A percentile compares a stretch with the other conserved stretches of the same genome.
Conservation (phyloP, 768 basidiomycete genomes). For the Epithele typhae region DNA sequence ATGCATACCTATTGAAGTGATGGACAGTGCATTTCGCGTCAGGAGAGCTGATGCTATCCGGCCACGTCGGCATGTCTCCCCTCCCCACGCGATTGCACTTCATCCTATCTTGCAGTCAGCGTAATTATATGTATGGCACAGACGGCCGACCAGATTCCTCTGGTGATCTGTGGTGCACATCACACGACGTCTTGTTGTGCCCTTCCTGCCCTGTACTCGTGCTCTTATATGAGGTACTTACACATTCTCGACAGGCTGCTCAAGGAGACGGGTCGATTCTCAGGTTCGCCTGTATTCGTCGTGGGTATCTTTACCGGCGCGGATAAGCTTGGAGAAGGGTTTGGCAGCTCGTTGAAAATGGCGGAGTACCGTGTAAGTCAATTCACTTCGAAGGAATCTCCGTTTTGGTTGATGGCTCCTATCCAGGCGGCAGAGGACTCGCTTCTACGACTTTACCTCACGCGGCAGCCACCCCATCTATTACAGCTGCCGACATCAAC, state of each 20-base stretch:
- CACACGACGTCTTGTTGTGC: too few species aligned
- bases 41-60: too few species aligned
- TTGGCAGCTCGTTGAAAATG: conserved; percentile 91
- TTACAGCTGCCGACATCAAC: conserved; percentile 72
- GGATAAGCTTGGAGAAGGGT: conserved; percentile 90
- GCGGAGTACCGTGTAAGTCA: conserved; percentile 80
- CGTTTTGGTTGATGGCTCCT: background rate
- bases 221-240: too few species aligned
- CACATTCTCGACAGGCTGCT: conserved; percentile 51
- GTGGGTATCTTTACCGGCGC: conserved; percentile 87
- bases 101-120: too few species aligned
- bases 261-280: conserved; percentile 89
- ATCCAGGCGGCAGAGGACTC: conserved; percentile 81
- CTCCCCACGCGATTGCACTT: too few species aligned
- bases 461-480: conserved; percentile 63
- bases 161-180: too few species aligned
- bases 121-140: too few species aligned
- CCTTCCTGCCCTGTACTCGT: too few species aligned
- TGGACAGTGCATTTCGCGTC: too few species aligned
- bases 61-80: too few species aligned
- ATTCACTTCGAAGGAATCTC: background rate
- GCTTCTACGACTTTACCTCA: conserved; percentile 77
- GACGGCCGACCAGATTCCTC: too few species aligned
- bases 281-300: conserved; percentile 90
- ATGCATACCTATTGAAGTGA: too few species aligned